Conservation (phyloP, 345 rosid species). For the Microcos paniculata region DNA sequence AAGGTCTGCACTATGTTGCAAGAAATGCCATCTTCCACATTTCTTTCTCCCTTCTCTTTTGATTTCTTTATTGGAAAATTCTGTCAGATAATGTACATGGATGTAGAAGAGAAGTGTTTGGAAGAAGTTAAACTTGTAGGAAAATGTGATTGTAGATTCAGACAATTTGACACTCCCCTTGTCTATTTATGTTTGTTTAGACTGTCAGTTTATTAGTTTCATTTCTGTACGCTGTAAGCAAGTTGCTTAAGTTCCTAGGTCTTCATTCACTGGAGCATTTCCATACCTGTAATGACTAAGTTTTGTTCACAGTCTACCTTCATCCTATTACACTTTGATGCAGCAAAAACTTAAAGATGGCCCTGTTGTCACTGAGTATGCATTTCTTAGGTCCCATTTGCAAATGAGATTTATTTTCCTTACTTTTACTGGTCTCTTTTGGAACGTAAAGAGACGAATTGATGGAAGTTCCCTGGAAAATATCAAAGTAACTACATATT, state of each 20-base stretch:
- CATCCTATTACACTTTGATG: not conserved
- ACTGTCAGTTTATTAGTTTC: not conserved
- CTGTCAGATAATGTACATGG: not conserved
- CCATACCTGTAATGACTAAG: not conserved
- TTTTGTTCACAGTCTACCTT: not conserved
- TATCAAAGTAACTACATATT: not conserved
- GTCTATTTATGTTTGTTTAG: not conserved
- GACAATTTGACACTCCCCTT: not conserved
- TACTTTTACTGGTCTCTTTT: not conserved
- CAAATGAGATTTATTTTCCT: not conserved
- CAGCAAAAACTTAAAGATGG: not conserved
- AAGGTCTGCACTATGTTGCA: not conserved
- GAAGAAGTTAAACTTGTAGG: not conserved
- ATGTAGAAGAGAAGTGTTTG: not conserved
- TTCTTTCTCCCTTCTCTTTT: not conserved
- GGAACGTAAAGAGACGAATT: not conserved
- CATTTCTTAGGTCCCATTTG: not conserved
- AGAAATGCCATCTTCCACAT: not conserved
- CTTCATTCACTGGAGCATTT: not conserved
- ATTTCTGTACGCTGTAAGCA: not conserved
- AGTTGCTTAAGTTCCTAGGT: not conserved
- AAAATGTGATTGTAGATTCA: not conserved
- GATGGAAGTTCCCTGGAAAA: not conserved
- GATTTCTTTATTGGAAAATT: not conserved
- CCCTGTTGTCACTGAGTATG: not conserved